A percentile compares a stretch with the other conserved stretches of the same genome.
Conservation (phyloP, 257 asterid species). For the Marsdenia floribunda region DNA sequence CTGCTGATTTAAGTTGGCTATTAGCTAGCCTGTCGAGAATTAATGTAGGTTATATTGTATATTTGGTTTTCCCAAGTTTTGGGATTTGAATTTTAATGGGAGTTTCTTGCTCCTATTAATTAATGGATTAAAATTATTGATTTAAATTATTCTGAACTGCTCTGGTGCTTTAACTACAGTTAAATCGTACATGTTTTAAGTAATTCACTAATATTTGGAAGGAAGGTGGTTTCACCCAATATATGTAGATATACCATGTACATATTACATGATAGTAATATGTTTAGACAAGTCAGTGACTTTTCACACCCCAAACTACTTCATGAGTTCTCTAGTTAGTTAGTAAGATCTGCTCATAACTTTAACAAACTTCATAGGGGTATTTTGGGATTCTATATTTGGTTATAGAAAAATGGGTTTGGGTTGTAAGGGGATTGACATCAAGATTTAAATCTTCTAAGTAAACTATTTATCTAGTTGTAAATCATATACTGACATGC, state of each 20-base stretch:
- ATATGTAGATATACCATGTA: not conserved
- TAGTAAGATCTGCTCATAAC: not conserved
- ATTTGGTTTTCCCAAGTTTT: not conserved
- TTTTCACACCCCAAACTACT: not conserved
- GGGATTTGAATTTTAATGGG: not conserved
- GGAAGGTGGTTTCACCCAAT: not conserved
- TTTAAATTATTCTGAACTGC: not conserved
- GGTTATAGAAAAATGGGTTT: not conserved
- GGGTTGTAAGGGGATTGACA: not conserved
- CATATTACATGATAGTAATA: not conserved
- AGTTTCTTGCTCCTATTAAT: not conserved
- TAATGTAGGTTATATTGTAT: not conserved
- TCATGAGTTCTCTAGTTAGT: not conserved
- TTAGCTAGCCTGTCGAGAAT: not conserved
- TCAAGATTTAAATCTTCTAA: not conserved
- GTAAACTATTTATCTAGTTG: not conserved
- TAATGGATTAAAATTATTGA: too few species aligned
- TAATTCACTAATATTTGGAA: not conserved
- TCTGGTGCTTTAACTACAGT: not conserved
- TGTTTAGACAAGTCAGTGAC: not conserved
- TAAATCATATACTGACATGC: not conserved
- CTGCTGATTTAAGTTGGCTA: not conserved
- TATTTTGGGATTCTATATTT: not conserved
- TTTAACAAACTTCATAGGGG: not conserved
- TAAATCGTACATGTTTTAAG: not conserved